Base-by-base conservation (phyloP, 306 rosid species). In the Clitoria ternatea region DNA sequence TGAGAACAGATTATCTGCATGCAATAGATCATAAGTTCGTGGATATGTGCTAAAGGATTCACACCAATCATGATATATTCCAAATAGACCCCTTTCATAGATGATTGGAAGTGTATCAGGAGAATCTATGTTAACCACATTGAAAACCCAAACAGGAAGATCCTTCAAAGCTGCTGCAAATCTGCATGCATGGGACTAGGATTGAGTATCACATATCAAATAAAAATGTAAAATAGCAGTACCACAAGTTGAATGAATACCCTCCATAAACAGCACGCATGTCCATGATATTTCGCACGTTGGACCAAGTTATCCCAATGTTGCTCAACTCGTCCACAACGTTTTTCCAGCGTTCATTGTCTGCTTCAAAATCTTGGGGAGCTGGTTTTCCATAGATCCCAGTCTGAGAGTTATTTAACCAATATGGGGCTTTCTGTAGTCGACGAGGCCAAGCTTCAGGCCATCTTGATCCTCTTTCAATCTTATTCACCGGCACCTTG, bases 1-100 rank as follows among this genome's bases (percentile, higher is more conserved):
- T 47, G 99, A 89, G 85, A 91, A 89, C 32, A 95, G 97, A 69
- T 74, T 86, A 83, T 95, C 96, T 33, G 99, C 99, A 50, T 94
- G 97, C 47, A 94, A 78, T 5, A 89, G 79, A 79, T 95, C 99
- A 76, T 87, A 95, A 61, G 83, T 67, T 84, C 97, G 79, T 33
- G 99, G 97, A 68, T 91, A 95, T 0, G 97, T 89, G 86, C 96
- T 91, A 69, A 91, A 91, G 62, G 97, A 91, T 83, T 95, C 91
- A 49, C 99, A 91, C 99, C 97, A 91, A 6, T 95, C 97, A 66
- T 95, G 97, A 77, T 91, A 94, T 62, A 94, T 94, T 18, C 99
- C 97, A 0, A 91, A 91, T 75, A 94, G 96, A 47, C 99, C 97
- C 0, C 96, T 88, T 79, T 91, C 99, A 18, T 72, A 91, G 82